Percentiles rank a stretch among this genome's conserved stretches.
phyloP scores from a whole-genome alignment of 192 early-diverging fungal species.

The Cladochytrium replicatum region DNA sequence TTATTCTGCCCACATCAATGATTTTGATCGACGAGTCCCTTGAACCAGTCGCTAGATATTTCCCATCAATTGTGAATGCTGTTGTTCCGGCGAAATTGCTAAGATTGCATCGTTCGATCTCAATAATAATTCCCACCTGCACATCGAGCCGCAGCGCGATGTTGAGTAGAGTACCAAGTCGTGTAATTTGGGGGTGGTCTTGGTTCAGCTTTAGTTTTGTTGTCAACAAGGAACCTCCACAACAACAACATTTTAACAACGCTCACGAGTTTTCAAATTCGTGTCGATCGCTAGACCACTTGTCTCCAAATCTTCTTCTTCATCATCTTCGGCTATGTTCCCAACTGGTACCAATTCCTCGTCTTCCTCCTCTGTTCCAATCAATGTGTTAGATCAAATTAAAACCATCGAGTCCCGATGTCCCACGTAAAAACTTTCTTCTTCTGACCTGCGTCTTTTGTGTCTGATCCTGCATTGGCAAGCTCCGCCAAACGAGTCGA shows the following conservation, averaged over 20 bases:
- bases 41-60: conserved; percentile 82
- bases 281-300: conserved; percentile 2
- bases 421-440: conserved; percentile 4
- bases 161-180: conserved; percentile 64
- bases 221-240: background rate
- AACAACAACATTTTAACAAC: no score
- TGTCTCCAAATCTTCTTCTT: conserved; percentile 4
- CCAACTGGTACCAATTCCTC: background rate
- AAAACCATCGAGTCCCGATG: conserved; percentile 12
- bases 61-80: conserved; percentile 51
- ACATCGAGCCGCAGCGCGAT: conserved; percentile 60
- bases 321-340: conserved; percentile 9
- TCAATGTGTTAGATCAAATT: conserved; percentile 22
- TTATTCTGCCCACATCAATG: conserved; percentile 76
- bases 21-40: conserved; percentile 83
- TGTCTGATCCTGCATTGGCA: conserved; percentile 5
- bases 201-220: conserved; percentile 10
- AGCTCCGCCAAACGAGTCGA: conserved; percentile 21
- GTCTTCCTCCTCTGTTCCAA: conserved; percentile 26
- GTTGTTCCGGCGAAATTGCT: background rate
- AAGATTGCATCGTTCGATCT: background rate
- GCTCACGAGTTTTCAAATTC: background rate
- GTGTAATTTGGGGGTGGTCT: conserved; percentile 42
- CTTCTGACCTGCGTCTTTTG: conserved; percentile 1
- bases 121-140: conserved; percentile 37